Conservation (phyloP, 345 rosid species). For the Dipteronia sinensis region DNA sequence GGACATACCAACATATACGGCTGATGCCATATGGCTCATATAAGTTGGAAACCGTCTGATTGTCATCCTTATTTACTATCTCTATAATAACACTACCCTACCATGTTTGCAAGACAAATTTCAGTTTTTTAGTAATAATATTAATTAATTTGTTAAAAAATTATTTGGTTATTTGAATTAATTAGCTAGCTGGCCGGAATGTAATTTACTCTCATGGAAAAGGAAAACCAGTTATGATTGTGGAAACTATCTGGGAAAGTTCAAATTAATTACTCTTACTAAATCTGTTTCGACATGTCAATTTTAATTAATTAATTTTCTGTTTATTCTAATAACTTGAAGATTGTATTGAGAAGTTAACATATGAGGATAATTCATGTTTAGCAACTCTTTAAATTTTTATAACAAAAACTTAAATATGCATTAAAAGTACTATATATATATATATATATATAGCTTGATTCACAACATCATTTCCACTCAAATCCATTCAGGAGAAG, state of each 20-base stretch:
- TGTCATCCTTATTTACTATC: too few species aligned
- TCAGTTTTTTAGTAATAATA: neutral
- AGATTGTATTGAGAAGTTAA: neutral
- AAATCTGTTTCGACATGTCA: neutral
- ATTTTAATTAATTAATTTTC: neutral
- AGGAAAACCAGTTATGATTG: neutral
- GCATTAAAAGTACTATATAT: neutral
- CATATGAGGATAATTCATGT: neutral
- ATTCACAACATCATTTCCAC: neutral
- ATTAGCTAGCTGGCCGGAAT: neutral
- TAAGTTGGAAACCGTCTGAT: too few species aligned
- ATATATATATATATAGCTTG: neutral
- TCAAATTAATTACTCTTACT: neutral
- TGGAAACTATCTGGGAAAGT: neutral
- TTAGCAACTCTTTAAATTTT: neutral
- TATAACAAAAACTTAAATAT: neutral
- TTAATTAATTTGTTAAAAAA: neutral
- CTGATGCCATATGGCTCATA: too few species aligned
- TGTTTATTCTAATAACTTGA: neutral
- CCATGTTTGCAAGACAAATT: neutral
- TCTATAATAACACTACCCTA: too few species aligned
- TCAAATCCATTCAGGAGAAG: neutral
- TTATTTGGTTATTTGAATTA: neutral
- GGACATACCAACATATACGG: too few species aligned
- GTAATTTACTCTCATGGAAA: neutral